Base-by-base conservation (phyloP, 805 yeast species). In the Candida takata region DNA sequence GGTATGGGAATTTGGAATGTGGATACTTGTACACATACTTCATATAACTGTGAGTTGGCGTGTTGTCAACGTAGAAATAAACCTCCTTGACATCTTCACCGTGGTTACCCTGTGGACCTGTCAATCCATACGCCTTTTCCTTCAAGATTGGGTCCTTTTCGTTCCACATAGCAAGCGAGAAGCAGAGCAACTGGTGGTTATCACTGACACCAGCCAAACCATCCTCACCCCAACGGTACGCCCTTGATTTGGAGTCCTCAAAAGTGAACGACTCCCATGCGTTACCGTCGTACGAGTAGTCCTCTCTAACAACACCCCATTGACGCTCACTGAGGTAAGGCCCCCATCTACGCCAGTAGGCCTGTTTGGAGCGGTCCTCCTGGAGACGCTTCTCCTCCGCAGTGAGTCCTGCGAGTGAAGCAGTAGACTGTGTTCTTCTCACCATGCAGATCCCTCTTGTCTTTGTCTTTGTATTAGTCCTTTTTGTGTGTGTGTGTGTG, bases 151-250 rank as follows among this genome's bases (percentile, higher is more conserved):
- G 78, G 60, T 87, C 97, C 47, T 84, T 67, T 46, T 84, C 95
- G 62, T 87, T 87, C 97, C 97, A 87, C 42, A 88, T 66, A 3
- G 88, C 95, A 65, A 87, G 67, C n/a, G 83, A 72, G 47, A 84
- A 58, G 55, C 90, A 80, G 23, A 84, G 64, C 46, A 74, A 59
- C 54, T 84, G 95, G 52, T 82, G 86, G 42, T 83, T 75, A 55
- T 87, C 97, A 42, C 84, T 74, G 15, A 84, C 80, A 33, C 97
- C 97, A 9, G 90, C 94, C 47, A 87, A 64, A 3, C 97, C 97
- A 56, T 87, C 96, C 58, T 88, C 97, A 28, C 95, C 95, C 97
- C 97, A 87, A 29, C 97, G 69, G 57, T 83, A 87, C 11, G 84
- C 75, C 45, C 97, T 66, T 16, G 87, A 74, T 41, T 77, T 69